A percentile compares a stretch with the other conserved stretches of the same genome.
Evolutionary conservation across 2,329 filamentous ascomycete genomes (phyloP).

Genomic region (Pseudocercospora eumusae): DNA sequence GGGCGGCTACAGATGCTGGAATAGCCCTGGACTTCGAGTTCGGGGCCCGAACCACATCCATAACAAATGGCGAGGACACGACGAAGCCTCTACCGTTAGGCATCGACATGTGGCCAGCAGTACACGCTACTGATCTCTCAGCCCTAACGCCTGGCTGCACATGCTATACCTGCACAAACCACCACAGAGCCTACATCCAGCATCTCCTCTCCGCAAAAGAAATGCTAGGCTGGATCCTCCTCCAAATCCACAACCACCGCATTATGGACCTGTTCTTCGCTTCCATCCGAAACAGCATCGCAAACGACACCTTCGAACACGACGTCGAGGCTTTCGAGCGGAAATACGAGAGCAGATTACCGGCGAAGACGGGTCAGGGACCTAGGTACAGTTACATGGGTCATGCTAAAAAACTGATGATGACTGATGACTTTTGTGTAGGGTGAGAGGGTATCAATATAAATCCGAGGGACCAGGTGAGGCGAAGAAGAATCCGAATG

Average conservation of each 20-base stretch:
- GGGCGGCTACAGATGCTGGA: constrained; percentile 74
- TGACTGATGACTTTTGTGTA: constrained; percentile 33
- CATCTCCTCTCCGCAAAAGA: constrained; percentile 88
- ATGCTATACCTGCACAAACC: constrained; percentile 81
- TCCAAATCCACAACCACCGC: constrained; percentile 89
- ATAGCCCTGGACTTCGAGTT: constrained; percentile 81
- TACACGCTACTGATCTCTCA: constrained; percentile 61
- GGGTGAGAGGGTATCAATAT: constrained; percentile 77
- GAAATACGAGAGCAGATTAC: constrained; percentile 70
- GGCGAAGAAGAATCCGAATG: constrained; percentile 68
- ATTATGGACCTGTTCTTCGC: constrained; percentile 72
- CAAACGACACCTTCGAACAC: constrained; percentile 55
- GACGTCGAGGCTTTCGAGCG: constrained; percentile 63
- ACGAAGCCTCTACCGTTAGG: constrained; percentile 59
- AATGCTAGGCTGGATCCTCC: constrained; percentile 92
- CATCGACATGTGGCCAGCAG: constrained; percentile 71
- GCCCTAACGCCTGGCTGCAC: constrained; percentile 66
- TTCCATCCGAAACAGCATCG: constrained; percentile 66
- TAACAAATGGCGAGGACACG: constrained; percentile 18
- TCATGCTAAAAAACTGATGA: constrained; percentile 10
- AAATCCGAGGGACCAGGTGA: constrained; percentile 67
- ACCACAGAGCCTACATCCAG: constrained; percentile 84
- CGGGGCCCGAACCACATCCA: neutral
- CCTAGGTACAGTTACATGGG: constrained; percentile 57
- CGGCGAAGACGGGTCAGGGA: constrained; percentile 71